Evolutionary conservation across 83 land plant genomes (phyloP), one percentile per base, ranked within the genome.

Genomic region (Picea abies): DNA sequence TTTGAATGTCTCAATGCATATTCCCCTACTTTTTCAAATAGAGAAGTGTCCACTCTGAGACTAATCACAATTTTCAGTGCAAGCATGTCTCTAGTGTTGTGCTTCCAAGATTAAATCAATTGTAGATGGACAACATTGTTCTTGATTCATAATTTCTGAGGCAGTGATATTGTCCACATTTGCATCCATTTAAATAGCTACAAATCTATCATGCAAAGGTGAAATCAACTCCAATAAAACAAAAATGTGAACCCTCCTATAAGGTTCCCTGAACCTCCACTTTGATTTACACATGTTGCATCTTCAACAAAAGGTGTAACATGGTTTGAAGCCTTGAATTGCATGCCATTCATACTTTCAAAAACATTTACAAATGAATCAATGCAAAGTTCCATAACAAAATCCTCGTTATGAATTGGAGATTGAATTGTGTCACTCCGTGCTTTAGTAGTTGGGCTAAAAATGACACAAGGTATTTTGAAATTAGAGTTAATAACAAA

Each of bases 341-440:
- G 63, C 41, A 56, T 25, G 15, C n/a, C 7, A 15, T 58, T 32
- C 25, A 37, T 25, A 26, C 39, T 60, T 78, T 78, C 63, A 60
- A 60, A 60, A 78, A 78, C 80, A 58, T 78, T 39, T 60, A 32
- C 32, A 78, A 78, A 58, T 60, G 80, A 78, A 78, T 6, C 41
- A 8, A 25, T n/a, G 26, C 41, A 60, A 78, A 56, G 17, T 29
- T 78, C 41, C 37, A 15, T 56, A 52, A 61, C 41, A 26, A 25
- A 15, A 60, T 60, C 26, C 41, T 29, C 41, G 60, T 25, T 29
- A 78, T 32, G 35, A 4, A 5, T 19, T 26, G 22, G 41, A 29
- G 39, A 52, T 32, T 58, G 41, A 60, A 26, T n/a, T 78, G 63
- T 29, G 41, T 60, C 63, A 78, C 52, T 78, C 62, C 23, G 41